Base-by-base conservation (phyloP, 306 rosid species). In the Glycine latifolia region DNA sequence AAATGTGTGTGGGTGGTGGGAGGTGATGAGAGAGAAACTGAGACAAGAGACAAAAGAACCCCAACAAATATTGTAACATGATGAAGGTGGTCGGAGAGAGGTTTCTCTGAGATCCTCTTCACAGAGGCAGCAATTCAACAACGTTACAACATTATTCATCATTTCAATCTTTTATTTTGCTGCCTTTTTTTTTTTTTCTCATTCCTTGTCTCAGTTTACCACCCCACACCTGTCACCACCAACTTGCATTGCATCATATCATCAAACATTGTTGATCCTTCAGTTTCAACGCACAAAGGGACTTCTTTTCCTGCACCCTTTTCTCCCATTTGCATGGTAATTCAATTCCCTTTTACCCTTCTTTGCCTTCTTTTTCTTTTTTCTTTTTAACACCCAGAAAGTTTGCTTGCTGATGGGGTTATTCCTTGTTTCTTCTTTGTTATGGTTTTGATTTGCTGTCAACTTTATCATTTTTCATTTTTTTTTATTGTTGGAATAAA, bases 71-170 rank as follows among this genome's bases (percentile, higher is more conserved):
- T 76, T 49, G 63, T 15, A 16, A 56, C 41, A 68, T 53, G 73
- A 8, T 39, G 59, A 85, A 72, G 94, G 89, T 91, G 97, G 88
- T 93, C 93, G 86, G 84, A 85, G 89, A 86, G 96, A 89, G 54
- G 55, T 67, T 83, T 88, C 91, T 92, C 98, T 93, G 88, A 95
- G 97, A 92, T 91, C 93, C 78, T 87, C 92, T 71, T 81, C 84
- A 26, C 82, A 82, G 83, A 78, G 98, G 94, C 93, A 91, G 93
- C 15, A 4, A 26, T 26, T 26, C 31, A 26, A 26, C 31, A 26
- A 26, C 31, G 31, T 26, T 0, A 26, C 31, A 72, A 7, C n/a
- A 6, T 81, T 60, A 10, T 11, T 52, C 14, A 1, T 26, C 31
- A 73, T 83, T 89, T 82, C 84, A 81, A 69, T 11, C 14, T 73